A percentile compares a stretch with the other conserved stretches of the same genome.
Evolutionary conservation across 371 early-diverging fungal species (phyloP).

Genomic region (Dichotomocladium elegans): DNA sequence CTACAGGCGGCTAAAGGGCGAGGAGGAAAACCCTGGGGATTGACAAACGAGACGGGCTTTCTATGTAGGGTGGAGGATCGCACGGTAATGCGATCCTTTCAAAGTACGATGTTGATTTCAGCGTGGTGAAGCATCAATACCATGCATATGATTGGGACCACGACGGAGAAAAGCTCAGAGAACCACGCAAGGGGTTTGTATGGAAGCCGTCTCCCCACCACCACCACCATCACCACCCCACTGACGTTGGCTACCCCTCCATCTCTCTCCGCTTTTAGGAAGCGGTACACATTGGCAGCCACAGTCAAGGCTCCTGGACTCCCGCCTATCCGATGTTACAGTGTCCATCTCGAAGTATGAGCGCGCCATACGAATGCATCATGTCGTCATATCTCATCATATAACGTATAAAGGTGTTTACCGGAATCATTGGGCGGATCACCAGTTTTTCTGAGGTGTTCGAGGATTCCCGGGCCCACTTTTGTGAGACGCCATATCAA

Average conservation of each 20-base stretch:
- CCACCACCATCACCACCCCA: too few species aligned
- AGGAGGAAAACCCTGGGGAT: not conserved
- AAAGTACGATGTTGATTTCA: conserved; percentile 59
- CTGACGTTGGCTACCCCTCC: too few species aligned
- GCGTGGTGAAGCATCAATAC: conserved; percentile 61
- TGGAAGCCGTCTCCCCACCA: too few species aligned
- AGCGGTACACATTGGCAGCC: conserved; percentile 55
- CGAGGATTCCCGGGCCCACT: conserved; percentile 46
- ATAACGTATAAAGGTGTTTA: conserved; percentile 45
- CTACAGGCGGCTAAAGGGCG: not conserved
- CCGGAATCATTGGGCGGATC: conserved; percentile 67
- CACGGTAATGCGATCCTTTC: conserved; percentile 85
- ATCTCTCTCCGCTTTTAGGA: too few species aligned
- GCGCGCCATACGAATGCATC: not conserved
- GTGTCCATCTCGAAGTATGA: conserved; percentile 74
- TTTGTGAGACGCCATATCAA: conserved; percentile 54
- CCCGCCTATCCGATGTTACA: conserved; percentile 54
- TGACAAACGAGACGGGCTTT: too few species aligned
- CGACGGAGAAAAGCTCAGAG: conserved; percentile 40
- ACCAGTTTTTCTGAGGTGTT: conserved; percentile 68
- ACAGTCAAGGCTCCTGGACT: conserved; percentile 42
- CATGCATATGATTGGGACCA: conserved; percentile 75
- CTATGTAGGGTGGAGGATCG: conserved; percentile 67
- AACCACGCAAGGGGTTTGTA: conserved; percentile 10
- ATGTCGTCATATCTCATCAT: not conserved